Percentiles rank a stretch among this genome's conserved stretches.
Conservation (phyloP, 768 basidiomycete genomes). For the Mycena capillaripes region DNA sequence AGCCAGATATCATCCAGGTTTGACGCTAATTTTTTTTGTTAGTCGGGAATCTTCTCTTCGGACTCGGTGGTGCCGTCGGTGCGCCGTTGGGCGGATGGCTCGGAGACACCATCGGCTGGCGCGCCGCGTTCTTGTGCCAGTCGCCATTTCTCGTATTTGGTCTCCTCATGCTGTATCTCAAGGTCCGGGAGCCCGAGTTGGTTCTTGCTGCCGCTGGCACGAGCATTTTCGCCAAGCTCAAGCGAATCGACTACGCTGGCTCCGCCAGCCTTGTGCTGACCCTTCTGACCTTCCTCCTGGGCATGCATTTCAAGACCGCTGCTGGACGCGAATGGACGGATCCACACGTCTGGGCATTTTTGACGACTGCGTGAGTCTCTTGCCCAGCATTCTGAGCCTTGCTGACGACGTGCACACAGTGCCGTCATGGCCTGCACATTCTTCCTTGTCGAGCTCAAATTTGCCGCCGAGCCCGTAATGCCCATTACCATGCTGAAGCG, state of each 20-base stretch:
- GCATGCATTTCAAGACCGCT: slow-evolving; percentile 30
- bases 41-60: slow-evolving; percentile 59
- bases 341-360: slow-evolving; percentile 65
- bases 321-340: slow-evolving; percentile 52
- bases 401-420: slow-evolving; percentile 46
- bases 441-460: slow-evolving; percentile 68
- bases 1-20: not conserved
- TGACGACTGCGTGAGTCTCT: slow-evolving; percentile 41
- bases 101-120: slow-evolving; percentile 74
- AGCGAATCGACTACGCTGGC: slow-evolving; percentile 74
- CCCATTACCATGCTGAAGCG: slow-evolving; percentile 56
- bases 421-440: slow-evolving; percentile 60
- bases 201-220: slow-evolving; percentile 19
- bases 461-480: slow-evolving; percentile 75
- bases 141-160: slow-evolving; percentile 43
- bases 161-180: slow-evolving; percentile 28
- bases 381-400: not conserved
- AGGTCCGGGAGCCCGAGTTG: slow-evolving; percentile 30
- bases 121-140: slow-evolving; percentile 73
- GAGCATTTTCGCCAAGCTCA: slow-evolving; percentile 52
- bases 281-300: slow-evolving; percentile 55
- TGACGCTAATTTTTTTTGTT: not conserved
- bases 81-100: slow-evolving; percentile 71
- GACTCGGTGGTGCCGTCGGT: slow-evolving; percentile 71
- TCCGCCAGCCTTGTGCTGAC: slow-evolving; percentile 68